Evolutionary conservation across 176 grass and related monocot genomes (phyloP).

Genomic region (Lolium multiflorum): DNA sequence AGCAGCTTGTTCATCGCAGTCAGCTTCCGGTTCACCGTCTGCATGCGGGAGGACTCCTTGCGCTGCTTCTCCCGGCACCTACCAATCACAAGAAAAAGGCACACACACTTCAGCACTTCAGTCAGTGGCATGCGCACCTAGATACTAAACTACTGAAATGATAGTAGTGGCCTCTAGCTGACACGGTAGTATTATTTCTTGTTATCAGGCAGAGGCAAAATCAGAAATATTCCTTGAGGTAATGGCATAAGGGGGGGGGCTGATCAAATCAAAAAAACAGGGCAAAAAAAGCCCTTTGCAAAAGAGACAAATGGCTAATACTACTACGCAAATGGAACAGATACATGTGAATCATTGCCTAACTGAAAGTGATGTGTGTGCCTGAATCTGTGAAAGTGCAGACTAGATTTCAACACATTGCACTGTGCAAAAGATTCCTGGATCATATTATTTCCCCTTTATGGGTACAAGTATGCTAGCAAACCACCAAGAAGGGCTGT

Average conservation of each 20-base stretch:
- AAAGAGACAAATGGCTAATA: slow-evolving; percentile 53
- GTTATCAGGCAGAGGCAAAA: background rate
- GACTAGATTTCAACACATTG: slow-evolving; percentile 23
- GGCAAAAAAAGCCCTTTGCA: slow-evolving; percentile 35
- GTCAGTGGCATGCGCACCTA: slow-evolving; percentile 20
- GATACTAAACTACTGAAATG: background rate
- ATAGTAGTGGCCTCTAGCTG: slow-evolving; percentile 29
- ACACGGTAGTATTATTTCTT: background rate
- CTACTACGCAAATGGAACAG: slow-evolving; percentile 31
- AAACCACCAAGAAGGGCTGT: slow-evolving; percentile 26
- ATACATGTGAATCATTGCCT: slow-evolving; percentile 57
- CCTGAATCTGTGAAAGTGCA: slow-evolving; percentile 36
- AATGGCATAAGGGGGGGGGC: background rate
- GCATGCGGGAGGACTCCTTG: slow-evolving; percentile 94
- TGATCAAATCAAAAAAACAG: slow-evolving; percentile 38
- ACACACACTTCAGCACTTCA: background rate
- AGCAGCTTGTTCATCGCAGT: slow-evolving; percentile 96
- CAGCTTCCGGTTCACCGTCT: slow-evolving; percentile 94
- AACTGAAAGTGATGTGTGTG: slow-evolving; percentile 52
- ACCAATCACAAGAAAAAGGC: slow-evolving; percentile 26
- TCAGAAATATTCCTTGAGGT: slow-evolving; percentile 1
- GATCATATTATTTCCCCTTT: slow-evolving; percentile 13
- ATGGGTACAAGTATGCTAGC: background rate
- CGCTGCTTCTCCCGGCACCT: slow-evolving; percentile 99
- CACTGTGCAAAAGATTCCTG: slow-evolving; percentile 12